Percentiles rank a stretch among this genome's conserved stretches.
These are phyloP conservation scores for Leccinum ponderosum DNA, from an alignment of 1,284 basidiomycete genomes.

Conservation along the genomic window DNA sequence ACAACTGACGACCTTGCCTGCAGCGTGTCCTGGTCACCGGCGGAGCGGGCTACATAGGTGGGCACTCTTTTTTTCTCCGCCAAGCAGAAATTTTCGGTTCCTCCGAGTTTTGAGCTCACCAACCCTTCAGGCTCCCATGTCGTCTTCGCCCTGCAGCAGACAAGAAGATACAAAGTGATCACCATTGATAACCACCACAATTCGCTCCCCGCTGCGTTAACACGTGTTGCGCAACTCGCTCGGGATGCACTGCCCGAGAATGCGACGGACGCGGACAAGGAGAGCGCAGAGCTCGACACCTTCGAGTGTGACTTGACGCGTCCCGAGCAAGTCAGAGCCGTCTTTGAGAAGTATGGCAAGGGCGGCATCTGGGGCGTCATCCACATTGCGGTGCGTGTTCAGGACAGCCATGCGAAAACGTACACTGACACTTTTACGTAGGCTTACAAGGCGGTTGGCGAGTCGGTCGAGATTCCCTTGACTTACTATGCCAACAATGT, in stretches of 20 bases:
- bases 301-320: constrained; percentile 75
- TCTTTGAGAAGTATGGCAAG: constrained; percentile 85
- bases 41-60: constrained; percentile 85
- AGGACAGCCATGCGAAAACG: neutral
- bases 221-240: constrained; percentile 79
- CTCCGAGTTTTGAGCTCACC: constrained; percentile 10
- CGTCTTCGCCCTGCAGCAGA: constrained; percentile 83
- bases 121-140: constrained; percentile 79
- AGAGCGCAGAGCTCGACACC: constrained; percentile 72
- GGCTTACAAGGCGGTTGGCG: constrained; percentile 98
- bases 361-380: constrained; percentile 98
- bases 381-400: constrained; percentile 81
- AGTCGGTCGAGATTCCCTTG: constrained; percentile 93
- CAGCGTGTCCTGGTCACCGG: constrained; percentile 81
- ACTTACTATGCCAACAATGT: constrained; percentile 95
- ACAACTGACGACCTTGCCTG: constrained; percentile 14
- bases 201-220: constrained; percentile 74
- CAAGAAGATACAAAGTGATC: constrained; percentile 87
- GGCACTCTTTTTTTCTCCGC: constrained; percentile 9
- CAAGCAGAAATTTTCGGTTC: constrained; percentile 1
- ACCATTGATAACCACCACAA: constrained; percentile 96
- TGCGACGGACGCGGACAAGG: constrained; percentile 63
- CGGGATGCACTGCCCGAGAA: constrained; percentile 64
- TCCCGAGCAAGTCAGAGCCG: constrained; percentile 64
- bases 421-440: constrained; percentile 29